These are phyloP conservation scores for Cajanus cajan DNA, from an alignment of 306 rosid genomes.

Conservation along the genomic window DNA sequence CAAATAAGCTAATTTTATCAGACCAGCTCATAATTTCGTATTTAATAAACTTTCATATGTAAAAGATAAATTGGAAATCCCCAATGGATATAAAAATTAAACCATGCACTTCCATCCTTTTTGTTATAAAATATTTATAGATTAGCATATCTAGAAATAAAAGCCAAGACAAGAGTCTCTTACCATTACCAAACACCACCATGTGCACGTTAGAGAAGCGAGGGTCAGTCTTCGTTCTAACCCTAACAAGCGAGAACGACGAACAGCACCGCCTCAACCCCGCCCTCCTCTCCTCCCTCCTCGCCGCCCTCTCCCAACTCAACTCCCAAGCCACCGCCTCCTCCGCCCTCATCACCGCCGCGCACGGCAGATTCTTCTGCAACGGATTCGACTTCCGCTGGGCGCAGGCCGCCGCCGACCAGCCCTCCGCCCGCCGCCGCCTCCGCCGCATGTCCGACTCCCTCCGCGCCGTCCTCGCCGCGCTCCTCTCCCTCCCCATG, in stretches of 20 bases:
- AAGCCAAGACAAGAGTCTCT: too few species aligned
- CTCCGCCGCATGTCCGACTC: constrained; percentile 49
- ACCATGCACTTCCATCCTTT: too few species aligned
- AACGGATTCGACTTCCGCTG: constrained; percentile 69
- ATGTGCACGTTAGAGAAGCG: constrained; percentile 8
- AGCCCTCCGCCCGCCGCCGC: constrained; percentile 26
- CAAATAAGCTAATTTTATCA: too few species aligned
- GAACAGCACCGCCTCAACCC: constrained; percentile 59
- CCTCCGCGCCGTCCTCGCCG: constrained; percentile 56
- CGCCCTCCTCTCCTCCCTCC: constrained; percentile 44
- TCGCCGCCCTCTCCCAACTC: constrained; percentile 37
- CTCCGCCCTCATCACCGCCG: constrained; percentile 68
- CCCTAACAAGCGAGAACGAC: constrained; percentile 49
- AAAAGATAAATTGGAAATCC: too few species aligned
- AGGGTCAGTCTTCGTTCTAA: constrained; percentile 22
- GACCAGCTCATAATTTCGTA: too few species aligned
- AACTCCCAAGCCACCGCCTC: constrained; percentile 54
- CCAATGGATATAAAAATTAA: too few species aligned
- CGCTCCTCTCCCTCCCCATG: constrained; percentile 63
- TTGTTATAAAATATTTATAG: too few species aligned
- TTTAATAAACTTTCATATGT: too few species aligned
- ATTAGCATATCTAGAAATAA: too few species aligned
- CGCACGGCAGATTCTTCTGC: constrained; percentile 66
- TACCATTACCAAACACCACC: not conserved
- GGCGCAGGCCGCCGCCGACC: constrained; percentile 42